These are phyloP conservation scores for Dimargaris cristalligena DNA, from an alignment of 192 early-diverging fungal genomes.

Conservation along the genomic window DNA sequence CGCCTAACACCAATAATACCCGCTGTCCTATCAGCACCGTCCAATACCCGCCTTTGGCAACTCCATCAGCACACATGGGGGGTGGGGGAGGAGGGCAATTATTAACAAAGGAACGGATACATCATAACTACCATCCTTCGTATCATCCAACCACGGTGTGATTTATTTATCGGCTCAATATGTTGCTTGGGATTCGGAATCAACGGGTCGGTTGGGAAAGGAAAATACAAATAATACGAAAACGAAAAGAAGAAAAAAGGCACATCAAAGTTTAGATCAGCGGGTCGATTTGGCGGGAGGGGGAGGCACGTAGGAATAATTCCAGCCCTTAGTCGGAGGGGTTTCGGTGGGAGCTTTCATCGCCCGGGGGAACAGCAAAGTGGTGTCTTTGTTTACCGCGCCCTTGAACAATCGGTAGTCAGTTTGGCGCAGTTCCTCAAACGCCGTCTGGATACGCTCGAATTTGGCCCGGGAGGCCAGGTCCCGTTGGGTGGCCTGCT, in stretches of 20 bases:
- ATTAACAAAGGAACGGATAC: too few species aligned
- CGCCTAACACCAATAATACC: too few species aligned
- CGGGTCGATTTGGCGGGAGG: too few species aligned
- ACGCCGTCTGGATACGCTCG: conserved; percentile 41
- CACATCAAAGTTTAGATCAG: too few species aligned
- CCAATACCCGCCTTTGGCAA: too few species aligned
- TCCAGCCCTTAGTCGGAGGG: conserved; percentile 48
- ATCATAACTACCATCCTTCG: too few species aligned
- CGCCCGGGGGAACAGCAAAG: conserved; percentile 46
- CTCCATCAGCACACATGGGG: too few species aligned
- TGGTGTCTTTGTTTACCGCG: conserved; percentile 37
- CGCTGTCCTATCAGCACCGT: too few species aligned
- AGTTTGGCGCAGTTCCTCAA: conserved; percentile 42
- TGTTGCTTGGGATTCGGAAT: too few species aligned
- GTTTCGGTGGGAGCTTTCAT: conserved; percentile 63
- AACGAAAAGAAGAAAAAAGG: neutral
- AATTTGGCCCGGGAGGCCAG: conserved; percentile 36
- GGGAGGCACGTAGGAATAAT: conserved; percentile 22
- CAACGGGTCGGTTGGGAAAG: neutral
- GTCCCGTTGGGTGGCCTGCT: conserved; percentile 27
- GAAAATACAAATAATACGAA: neutral
- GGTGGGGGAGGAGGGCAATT: too few species aligned
- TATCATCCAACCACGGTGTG: too few species aligned
- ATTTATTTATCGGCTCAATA: too few species aligned
- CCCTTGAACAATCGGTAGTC: conserved; percentile 40